Conservation (phyloP, 768 basidiomycete species). For the Lentinula boryana region DNA sequence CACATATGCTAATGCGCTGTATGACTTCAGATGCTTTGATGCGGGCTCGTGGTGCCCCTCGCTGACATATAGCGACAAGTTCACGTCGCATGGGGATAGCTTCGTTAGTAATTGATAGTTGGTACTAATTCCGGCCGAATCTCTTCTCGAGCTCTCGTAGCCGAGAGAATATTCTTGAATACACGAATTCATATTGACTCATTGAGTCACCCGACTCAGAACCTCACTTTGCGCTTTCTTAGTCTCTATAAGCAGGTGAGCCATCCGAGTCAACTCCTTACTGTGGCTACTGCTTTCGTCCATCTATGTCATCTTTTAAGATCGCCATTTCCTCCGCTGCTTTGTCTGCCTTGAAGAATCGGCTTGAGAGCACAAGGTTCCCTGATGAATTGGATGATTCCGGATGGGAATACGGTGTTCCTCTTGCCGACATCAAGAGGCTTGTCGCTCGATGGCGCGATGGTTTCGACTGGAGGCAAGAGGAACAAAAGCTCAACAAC, state of each 20-base stretch:
- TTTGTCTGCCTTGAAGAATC: neutral
- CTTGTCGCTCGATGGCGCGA: slow-evolving; percentile 3
- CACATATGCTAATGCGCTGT: no score
- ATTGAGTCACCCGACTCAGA: no score
- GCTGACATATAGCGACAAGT: no score
- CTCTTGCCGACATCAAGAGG: neutral
- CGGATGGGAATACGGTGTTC: slow-evolving; percentile 2
- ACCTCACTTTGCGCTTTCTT: no score
- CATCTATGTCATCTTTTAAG: neutral
- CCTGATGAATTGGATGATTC: slow-evolving; percentile 5
- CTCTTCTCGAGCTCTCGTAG: no score
- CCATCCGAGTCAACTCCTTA: neutral
- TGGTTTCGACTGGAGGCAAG: slow-evolving; percentile 3
- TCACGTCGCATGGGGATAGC: no score
- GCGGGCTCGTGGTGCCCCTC: no score
- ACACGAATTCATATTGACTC: no score
- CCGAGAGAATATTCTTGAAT: no score
- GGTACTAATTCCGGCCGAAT: no score
- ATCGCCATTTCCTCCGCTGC: neutral
- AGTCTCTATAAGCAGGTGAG: neutral
- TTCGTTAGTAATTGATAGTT: no score
- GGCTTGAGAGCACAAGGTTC: neutral
- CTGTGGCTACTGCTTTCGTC: neutral
- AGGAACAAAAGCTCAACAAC: slow-evolving; percentile 20
- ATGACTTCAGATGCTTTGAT: no score